These are phyloP conservation scores for Peronospora belbahrii DNA, from an alignment of 352 stramenopile genomes.

Conservation along the genomic window DNA sequence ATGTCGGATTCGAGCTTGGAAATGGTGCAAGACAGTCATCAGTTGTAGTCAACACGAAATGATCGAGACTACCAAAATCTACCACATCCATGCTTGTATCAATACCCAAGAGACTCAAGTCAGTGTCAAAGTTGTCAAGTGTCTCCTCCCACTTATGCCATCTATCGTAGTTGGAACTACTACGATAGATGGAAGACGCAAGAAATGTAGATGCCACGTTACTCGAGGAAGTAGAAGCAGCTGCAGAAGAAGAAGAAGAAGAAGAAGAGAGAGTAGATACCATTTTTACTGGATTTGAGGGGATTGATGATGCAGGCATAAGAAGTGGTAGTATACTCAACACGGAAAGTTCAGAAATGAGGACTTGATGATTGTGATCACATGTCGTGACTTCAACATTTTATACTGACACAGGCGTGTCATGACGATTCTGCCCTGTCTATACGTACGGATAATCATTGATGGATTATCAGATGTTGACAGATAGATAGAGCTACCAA, in stretches of 20 bases:
- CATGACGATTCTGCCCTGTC: neutral
- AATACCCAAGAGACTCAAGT: conserved; percentile 6
- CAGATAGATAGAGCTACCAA: too few species aligned
- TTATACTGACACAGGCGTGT: conserved; percentile 5
- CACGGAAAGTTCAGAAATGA: conserved; percentile 20
- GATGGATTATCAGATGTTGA: too few species aligned
- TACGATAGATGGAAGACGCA: conserved; percentile 13
- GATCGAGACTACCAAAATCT: conserved; percentile 50
- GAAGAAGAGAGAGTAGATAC: neutral
- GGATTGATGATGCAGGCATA: conserved; percentile 24
- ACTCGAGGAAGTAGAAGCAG: neutral
- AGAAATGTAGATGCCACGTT: conserved; percentile 2
- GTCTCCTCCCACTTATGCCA: conserved; percentile 36
- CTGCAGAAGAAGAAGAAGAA: conserved; percentile 21
- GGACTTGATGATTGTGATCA: too few species aligned
- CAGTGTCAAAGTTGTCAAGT: conserved; percentile 22
- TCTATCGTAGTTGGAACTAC: conserved; percentile 31
- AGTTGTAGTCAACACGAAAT: conserved; percentile 45
- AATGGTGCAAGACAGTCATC: conserved; percentile 63
- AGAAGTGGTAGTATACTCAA: neutral
- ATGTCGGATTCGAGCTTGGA: conserved; percentile 12
- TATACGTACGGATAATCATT: too few species aligned
- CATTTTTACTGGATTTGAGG: conserved; percentile 13
- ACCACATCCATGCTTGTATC: conserved; percentile 30
- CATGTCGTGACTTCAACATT: conserved; percentile 18